Evolutionary conservation across 2,329 filamentous ascomycete species (phyloP).

Genomic region (Clarireedia paspali): DNA sequence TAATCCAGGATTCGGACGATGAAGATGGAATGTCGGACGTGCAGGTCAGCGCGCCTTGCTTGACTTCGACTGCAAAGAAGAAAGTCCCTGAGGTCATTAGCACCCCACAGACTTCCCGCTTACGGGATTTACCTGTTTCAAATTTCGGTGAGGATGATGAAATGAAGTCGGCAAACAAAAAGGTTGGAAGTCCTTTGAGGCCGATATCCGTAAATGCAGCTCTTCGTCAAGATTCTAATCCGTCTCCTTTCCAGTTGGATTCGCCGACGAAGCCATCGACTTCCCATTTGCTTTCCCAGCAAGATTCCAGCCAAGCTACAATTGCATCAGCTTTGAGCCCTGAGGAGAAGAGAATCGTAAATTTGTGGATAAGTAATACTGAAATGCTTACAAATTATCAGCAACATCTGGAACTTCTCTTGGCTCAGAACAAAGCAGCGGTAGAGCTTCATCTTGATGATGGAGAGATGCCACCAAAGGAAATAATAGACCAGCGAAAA

Average conservation of each 20-base stretch:
- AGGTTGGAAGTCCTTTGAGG: conserved; percentile 21
- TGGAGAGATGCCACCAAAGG: conserved; percentile 13
- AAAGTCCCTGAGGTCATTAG: conserved; percentile 12
- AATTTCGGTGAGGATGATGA: background rate
- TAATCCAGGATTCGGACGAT: conserved; percentile 28
- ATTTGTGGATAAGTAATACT: conserved; percentile 18
- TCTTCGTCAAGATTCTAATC: conserved; percentile 16
- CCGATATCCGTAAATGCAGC: conserved; percentile 23
- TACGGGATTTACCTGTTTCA: background rate
- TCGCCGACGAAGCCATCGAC: background rate
- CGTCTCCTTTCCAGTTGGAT: conserved; percentile 22
- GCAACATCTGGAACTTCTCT: conserved; percentile 14
- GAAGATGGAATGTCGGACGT: conserved; percentile 21
- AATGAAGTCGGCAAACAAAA: conserved; percentile 12
- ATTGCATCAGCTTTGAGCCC: conserved; percentile 14
- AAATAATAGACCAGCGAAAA: conserved; percentile 21
- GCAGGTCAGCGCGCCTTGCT: conserved; percentile 13
- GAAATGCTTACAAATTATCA: conserved; percentile 16
- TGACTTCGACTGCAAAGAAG: conserved; percentile 13
- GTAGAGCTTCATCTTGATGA: conserved; percentile 21
- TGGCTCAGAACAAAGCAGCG: conserved; percentile 17
- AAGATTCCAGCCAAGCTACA: conserved; percentile 17
- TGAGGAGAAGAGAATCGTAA: conserved; percentile 25
- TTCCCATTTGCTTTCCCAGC: conserved; percentile 7
- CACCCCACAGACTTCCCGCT: background rate